A percentile compares a stretch with the other conserved stretches of the same genome.
Evolutionary conservation across 257 asterid species (phyloP).

Genomic region (Solanum paucissectum): DNA sequence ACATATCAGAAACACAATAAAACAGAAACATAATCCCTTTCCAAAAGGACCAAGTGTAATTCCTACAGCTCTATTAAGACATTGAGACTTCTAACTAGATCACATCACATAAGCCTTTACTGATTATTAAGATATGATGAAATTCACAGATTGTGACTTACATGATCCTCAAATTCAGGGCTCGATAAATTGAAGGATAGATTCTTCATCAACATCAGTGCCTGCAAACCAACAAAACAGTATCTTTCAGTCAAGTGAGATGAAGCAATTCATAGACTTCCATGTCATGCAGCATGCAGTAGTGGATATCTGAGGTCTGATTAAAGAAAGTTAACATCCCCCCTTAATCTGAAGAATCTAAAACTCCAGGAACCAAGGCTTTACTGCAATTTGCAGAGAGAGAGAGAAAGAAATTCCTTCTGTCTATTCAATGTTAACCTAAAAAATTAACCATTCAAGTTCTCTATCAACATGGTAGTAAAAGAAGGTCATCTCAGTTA

Average conservation of each 20-base stretch:
- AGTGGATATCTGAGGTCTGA: background rate
- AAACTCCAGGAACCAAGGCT: background rate
- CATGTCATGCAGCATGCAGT: background rate
- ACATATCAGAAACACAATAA: background rate
- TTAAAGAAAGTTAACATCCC: background rate
- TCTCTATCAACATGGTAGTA: background rate
- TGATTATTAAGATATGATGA: background rate
- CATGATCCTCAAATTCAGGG: slow-evolving; percentile 81
- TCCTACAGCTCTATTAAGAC: background rate
- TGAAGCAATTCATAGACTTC: background rate
- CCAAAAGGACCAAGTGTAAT: background rate
- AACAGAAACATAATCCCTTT: background rate
- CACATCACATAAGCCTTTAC: background rate
- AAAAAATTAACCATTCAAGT: background rate
- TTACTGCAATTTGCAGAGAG: background rate
- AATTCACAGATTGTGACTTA: slow-evolving; percentile 21
- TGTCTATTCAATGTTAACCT: background rate
- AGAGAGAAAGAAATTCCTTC: background rate
- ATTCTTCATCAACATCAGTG: slow-evolving; percentile 70
- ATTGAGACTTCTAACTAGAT: background rate
- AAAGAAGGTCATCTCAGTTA: background rate
- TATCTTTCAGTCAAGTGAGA: background rate
- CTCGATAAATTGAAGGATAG: slow-evolving; percentile 56
- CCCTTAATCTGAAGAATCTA: background rate
- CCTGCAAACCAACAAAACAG: slow-evolving; percentile 26